Base-by-base conservation (phyloP, 1,284 basidiomycete genomes). In the Boletus smithii region DNA sequence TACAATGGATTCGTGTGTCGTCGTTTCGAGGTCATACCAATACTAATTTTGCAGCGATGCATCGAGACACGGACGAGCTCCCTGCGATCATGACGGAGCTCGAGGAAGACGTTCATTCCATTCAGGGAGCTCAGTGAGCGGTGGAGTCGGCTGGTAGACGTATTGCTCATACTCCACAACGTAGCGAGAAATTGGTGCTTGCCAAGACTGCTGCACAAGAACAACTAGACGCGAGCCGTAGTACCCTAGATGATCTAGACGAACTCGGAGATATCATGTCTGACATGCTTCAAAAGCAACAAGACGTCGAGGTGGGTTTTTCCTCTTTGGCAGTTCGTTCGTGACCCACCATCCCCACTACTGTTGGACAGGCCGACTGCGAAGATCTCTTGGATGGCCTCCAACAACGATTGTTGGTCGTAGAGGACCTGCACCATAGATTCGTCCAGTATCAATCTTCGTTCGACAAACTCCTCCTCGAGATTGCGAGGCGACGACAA, bases 201-300 rank as follows among this genome's bases (percentile, higher is more conserved):
- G 69, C 72, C 3, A 80, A 79, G 55, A 65, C 66, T 13, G 58
- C 61, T 10, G 65, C 71, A 17, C 69, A 75, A 47, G 69, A 71
- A 42, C 73, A 77, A 51, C 58, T 86, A 6, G 69, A 74, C 8
- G 69, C 72, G 32, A 74, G 83, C 20, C 61, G 66, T 18, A 64
- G 56, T 20, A 75, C 72, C 5, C 64, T 89, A n/a, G 72, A 78
- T 40, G 77, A 84, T 55, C 71, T 91, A 13, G 85, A 89, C 37
- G 81, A 85, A 55, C 73, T 91, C 4, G 86, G 82, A 2, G 80
- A 83, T 17, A 85, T 88, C 43, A 88, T 91, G 81, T 69, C 73
- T 0, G 81, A 85, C 43, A 88, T 90, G 83, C 66, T 90, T 5
- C 72, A 75, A 32, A 76, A 73, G 16, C 86, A 89, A 61, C 75